A percentile compares a stretch with the other conserved stretches of the same genome.
These are phyloP conservation scores for Flaveria trinervia DNA, from an alignment of 129 eudicot species.

Conservation along the genomic window DNA sequence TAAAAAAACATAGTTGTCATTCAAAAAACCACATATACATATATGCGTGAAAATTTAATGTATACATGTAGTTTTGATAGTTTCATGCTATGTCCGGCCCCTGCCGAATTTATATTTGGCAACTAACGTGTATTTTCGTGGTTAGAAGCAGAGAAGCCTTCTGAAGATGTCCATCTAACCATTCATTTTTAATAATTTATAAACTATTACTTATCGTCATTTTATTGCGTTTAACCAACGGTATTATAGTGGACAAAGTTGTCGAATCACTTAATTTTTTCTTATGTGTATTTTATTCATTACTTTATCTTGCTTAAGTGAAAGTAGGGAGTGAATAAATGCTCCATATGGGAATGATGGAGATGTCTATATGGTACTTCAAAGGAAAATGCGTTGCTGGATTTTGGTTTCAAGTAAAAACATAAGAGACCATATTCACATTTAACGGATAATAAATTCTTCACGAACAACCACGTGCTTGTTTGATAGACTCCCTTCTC, in stretches of 20 bases:
- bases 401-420: conserved; percentile 9
- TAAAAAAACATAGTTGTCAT: too few relatives aligned
- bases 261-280: not conserved
- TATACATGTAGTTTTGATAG: too few relatives aligned
- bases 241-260: not conserved
- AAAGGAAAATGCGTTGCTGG: not conserved
- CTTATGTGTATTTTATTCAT: not conserved
- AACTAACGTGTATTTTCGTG: too few relatives aligned
- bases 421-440: not conserved
- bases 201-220: too few relatives aligned
- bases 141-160: too few relatives aligned
- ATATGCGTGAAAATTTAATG: too few relatives aligned
- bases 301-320: not conserved
- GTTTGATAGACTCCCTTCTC: not conserved
- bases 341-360: conserved; percentile 2
- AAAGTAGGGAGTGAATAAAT: not conserved
- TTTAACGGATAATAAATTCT: not conserved
- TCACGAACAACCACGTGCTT: not conserved
- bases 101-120: too few relatives aligned
- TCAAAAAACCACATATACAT: too few relatives aligned
- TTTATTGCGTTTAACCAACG: not conserved
- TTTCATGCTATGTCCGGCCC: too few relatives aligned
- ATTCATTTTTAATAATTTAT: too few relatives aligned
- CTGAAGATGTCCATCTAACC: too few relatives aligned
- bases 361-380: not conserved